Conservation (phyloP, 768 basidiomycete genomes). For the Coprinopsis sp. region DNA sequence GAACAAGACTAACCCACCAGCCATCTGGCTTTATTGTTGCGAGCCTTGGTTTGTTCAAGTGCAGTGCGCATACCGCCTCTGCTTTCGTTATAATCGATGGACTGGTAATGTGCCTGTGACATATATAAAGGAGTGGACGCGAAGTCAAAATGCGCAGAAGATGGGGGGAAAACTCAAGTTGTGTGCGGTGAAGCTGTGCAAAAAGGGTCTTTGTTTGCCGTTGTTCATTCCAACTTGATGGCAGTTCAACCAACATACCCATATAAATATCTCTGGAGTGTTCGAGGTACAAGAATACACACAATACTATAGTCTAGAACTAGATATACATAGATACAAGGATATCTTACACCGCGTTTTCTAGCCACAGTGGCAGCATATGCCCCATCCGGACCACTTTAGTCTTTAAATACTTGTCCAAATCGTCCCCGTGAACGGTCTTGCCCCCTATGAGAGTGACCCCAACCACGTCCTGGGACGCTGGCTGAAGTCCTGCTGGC, state of each 20-base stretch:
- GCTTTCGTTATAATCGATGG: not conserved
- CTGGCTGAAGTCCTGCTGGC: slow-evolving; percentile 13
- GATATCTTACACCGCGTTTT: slow-evolving; percentile 24
- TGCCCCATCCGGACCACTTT: slow-evolving; percentile 99
- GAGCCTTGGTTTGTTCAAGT: slow-evolving; percentile 26
- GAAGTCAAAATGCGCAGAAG: too few species aligned
- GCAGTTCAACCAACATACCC: too few species aligned
- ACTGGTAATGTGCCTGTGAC: slow-evolving; percentile 14
- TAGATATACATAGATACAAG: slow-evolving; percentile 10
- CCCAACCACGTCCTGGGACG: slow-evolving; percentile 45
- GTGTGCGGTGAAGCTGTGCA: too few species aligned
- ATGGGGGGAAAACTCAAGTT: too few species aligned
- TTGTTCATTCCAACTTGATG: too few species aligned
- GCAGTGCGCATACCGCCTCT: slow-evolving; percentile 20
- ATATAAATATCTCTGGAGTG: too few species aligned
- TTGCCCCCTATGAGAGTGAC: slow-evolving; percentile 80
- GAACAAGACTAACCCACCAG: slow-evolving; percentile 41
- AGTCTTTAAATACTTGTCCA: slow-evolving; percentile 93
- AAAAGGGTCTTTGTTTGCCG: too few species aligned
- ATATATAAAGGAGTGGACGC: slow-evolving; percentile 8
- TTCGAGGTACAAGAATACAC: not conserved
- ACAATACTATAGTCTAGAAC: not conserved
- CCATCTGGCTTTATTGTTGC: slow-evolving; percentile 43
- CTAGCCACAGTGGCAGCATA: slow-evolving; percentile 63
- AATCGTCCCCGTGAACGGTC: slow-evolving; percentile 71